A percentile compares a stretch with the other conserved stretches of the same genome.
Evolutionary conservation across 2,329 filamentous ascomycete genomes (phyloP).

Genomic region (Diaporthe batatas): DNA sequence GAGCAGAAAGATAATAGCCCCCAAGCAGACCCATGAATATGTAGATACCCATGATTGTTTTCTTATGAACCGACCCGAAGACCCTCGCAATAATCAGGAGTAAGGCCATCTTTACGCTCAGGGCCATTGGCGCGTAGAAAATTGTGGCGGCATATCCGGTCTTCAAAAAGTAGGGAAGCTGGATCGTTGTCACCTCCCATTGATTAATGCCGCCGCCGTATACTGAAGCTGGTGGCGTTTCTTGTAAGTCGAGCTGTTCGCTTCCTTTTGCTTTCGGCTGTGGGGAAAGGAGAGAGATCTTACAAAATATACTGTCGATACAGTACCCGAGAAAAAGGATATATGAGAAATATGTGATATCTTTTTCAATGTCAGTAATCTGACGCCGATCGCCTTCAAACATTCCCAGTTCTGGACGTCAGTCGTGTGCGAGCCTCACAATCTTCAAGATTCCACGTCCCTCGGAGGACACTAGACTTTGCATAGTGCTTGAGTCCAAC

Average conservation of each 20-base stretch:
- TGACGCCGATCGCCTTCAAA: not conserved
- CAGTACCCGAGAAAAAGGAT: conserved; percentile 50
- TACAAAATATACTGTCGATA: conserved; percentile 46
- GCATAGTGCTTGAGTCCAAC: conserved; percentile 47
- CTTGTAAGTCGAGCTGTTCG: conserved; percentile 3
- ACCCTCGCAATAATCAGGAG: conserved; percentile 59
- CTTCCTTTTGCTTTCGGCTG: not conserved
- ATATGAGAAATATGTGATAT: conserved; percentile 40
- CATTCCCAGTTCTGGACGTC: not conserved
- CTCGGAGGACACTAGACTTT: conserved; percentile 44
- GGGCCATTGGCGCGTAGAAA: conserved; percentile 60
- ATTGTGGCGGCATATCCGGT: conserved; percentile 58
- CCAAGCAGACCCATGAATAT: conserved; percentile 54
- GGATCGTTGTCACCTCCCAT: conserved; percentile 49
- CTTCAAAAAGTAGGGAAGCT: conserved; percentile 54
- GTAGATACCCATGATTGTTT: conserved; percentile 55
- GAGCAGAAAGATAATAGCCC: conserved; percentile 52
- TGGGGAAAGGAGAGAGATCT: not conserved
- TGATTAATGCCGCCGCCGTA: conserved; percentile 55
- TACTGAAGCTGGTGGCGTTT: conserved; percentile 42
- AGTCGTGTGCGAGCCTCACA: conserved; percentile 44
- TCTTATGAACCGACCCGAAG: conserved; percentile 56
- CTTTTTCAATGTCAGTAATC: conserved; percentile 1
- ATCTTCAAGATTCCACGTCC: conserved; percentile 46
- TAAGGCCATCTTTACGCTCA: conserved; percentile 58